Evolutionary conservation across 805 yeast genomes (phyloP), one percentile per base, ranked within the genome.

Genomic region (Hanseniaspora vineae): DNA sequence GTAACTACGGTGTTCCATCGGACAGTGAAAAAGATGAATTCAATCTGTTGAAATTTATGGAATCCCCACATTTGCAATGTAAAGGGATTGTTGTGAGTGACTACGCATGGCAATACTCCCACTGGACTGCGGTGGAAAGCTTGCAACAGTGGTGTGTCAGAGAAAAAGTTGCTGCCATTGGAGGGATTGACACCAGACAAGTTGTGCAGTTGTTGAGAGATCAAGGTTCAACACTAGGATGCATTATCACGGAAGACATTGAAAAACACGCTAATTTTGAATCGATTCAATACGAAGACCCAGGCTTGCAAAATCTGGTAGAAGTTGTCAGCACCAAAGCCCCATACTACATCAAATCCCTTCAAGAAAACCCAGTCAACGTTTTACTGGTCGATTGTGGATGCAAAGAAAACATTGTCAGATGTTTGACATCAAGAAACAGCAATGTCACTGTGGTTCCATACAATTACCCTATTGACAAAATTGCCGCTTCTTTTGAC

Each of bases 71-170:
- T 56, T 80, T 86, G 49, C 97, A 92, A 68, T 89, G 97, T 68
- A 81, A 84, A 51, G 99, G 97, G 57, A 87, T 92, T 50, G 95
- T 92, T 44, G 98, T 92, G 29, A 84, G 95, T 42, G 96, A 92
- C 61, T 96, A 78, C 48, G 97, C 98, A 19, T 76, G 89, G 75
- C 77, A 88, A 64, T 87, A 90, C 67, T 86, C 96, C n/a, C 99
- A 92, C 66, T 92, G 98, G 98, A 89, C 97, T 35, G 99, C 99
- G 3, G 96, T 92, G 33, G 97, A 92, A 70, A 82, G 95, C 17
- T 75, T 92, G 50, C 84, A 86, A 51, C 85, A 84, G 57, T 92
- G 97, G 98, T 92, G 98, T 71, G 78, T 84, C 67, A 81, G 96
- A 62, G 94, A 88, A 57, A 96, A 95, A 42, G 92, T 94, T 48